A percentile compares a stretch with the other conserved stretches of the same genome.
Evolutionary conservation across 148 eudicot species (phyloP).

Genomic region (Camellia sinensis): DNA sequence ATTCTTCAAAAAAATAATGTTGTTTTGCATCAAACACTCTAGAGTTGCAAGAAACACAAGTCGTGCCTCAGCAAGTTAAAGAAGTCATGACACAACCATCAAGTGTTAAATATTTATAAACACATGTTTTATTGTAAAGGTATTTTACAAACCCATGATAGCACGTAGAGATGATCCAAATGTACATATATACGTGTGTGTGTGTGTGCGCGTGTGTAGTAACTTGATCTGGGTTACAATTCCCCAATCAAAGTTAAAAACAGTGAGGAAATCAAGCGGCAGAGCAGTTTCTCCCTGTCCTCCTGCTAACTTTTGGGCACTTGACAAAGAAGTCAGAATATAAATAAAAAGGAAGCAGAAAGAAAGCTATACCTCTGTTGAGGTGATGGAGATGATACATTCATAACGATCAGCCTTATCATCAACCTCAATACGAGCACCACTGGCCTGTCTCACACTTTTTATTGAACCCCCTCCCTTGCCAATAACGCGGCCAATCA

Average conservation of each 20-base stretch:
- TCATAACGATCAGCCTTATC: constrained; percentile 61
- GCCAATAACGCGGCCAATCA: constrained; percentile 95
- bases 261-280: background rate
- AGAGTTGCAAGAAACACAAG: no score
- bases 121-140: no score
- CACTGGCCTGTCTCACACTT: constrained; percentile 80
- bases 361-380: constrained; percentile 57
- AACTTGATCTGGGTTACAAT: background rate
- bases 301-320: background rate
- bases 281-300: background rate
- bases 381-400: constrained; percentile 54
- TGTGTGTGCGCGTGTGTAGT: background rate
- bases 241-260: background rate
- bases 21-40: no score
- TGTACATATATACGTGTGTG: background rate
- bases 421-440: constrained; percentile 79
- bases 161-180: background rate
- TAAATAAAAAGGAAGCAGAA: constrained; percentile 5
- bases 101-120: no score
- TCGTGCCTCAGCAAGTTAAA: no score
- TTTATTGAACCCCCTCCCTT: constrained; percentile 79
- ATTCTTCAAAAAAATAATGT: background rate
- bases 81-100: no score
- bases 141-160: background rate
- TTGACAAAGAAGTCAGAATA: background rate